Evolutionary conservation across 805 yeast species (phyloP).

Genomic region (Saccharomycopsis capsularis): DNA sequence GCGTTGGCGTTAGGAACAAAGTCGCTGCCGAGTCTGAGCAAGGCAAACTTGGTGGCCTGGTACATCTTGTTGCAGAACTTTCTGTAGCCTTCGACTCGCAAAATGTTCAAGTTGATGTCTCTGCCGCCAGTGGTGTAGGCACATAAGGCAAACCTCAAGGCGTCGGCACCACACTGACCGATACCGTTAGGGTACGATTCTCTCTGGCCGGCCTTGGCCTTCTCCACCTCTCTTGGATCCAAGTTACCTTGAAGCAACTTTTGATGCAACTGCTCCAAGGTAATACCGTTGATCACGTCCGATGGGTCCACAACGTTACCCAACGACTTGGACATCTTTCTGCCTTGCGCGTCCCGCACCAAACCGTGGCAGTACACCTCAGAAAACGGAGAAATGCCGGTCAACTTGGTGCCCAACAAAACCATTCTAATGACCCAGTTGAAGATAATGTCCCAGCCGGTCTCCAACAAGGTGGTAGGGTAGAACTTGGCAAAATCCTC

Average conservation of each 20-base stretch:
- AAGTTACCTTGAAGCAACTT: slow-evolving; percentile 76
- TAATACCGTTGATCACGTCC: slow-evolving; percentile 87
- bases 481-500: slow-evolving; percentile 68
- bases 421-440: slow-evolving; percentile 99
- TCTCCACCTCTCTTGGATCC: slow-evolving; percentile 80
- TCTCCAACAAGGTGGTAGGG: slow-evolving; percentile 92
- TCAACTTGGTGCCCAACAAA: slow-evolving; percentile 79
- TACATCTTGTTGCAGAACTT: slow-evolving; percentile 99
- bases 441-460: slow-evolving; percentile 98
- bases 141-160: slow-evolving; percentile 94
- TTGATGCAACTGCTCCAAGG: slow-evolving; percentile 70
- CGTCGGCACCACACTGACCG: slow-evolving; percentile 99
- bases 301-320: slow-evolving; percentile 96
- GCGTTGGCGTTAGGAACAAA: slow-evolving; percentile 70
- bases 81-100: slow-evolving; percentile 97
- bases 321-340: slow-evolving; percentile 96
- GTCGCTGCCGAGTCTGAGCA: slow-evolving; percentile 86
- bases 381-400: slow-evolving; percentile 86
- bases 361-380: slow-evolving; percentile 98
- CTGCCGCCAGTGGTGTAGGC: slow-evolving; percentile 98
- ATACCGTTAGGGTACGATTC: slow-evolving; percentile 92
- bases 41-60: slow-evolving; percentile 96
- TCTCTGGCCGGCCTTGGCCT: slow-evolving; percentile 82
- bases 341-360: slow-evolving; percentile 98
- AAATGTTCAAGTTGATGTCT: slow-evolving; percentile 91